Conservation (phyloP, 2,329 filamentous ascomycete species). For the Monilinia laxa region DNA sequence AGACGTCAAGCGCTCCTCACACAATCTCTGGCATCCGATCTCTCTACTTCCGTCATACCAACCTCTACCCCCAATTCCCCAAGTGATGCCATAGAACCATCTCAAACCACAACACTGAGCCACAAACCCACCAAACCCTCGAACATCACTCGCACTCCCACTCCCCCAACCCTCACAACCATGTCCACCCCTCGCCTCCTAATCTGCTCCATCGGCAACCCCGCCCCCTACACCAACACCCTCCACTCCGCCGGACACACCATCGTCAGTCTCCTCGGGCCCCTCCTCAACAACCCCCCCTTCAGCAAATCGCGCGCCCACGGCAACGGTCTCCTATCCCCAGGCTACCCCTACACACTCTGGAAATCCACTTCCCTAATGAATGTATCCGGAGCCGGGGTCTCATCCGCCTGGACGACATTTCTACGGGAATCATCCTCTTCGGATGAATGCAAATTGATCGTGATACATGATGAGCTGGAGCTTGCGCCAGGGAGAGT, state of each 20-base stretch:
- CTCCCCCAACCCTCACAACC: background rate
- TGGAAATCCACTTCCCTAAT: slow-evolving; percentile 76
- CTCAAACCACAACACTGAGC: background rate
- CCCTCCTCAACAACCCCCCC: slow-evolving; percentile 42
- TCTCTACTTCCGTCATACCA: background rate
- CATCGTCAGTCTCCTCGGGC: slow-evolving; percentile 59
- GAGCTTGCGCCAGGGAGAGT: slow-evolving; percentile 70
- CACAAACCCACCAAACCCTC: background rate
- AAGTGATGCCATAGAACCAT: background rate
- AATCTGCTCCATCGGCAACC: slow-evolving; percentile 86
- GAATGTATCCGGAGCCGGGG: slow-evolving; percentile 77
- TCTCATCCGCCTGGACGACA: slow-evolving; percentile 65
- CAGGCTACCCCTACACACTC: slow-evolving; percentile 58
- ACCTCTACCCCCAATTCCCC: background rate
- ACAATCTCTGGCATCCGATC: background rate
- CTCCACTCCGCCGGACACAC: slow-evolving; percentile 87
- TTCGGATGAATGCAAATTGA: slow-evolving; percentile 52
- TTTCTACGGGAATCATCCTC: slow-evolving; percentile 45
- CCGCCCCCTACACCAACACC: slow-evolving; percentile 69
- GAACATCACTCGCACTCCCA: background rate
- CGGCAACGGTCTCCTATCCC: slow-evolving; percentile 52
- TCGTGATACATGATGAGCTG: slow-evolving; percentile 87
- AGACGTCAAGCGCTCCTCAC: background rate
- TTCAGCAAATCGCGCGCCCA: slow-evolving; percentile 49
- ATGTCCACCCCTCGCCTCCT: slow-evolving; percentile 56